These are phyloP conservation scores for Phytophthora capsici DNA, from an alignment of 352 stramenopile genomes.

Conservation along the genomic window DNA sequence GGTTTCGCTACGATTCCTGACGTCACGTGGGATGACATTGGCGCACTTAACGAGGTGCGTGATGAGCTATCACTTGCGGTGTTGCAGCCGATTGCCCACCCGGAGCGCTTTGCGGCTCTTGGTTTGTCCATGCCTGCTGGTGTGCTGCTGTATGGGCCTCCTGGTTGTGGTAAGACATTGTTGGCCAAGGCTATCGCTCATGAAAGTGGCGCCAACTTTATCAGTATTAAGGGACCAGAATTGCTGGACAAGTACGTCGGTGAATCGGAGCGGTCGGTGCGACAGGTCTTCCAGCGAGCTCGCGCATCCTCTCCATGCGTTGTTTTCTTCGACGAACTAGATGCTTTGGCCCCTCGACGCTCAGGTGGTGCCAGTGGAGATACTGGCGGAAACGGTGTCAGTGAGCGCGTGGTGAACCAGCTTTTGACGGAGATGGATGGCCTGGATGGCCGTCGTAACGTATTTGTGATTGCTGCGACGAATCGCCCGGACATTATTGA, in stretches of 20 bases:
- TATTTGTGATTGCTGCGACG: constrained; percentile 68
- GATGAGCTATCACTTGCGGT: constrained; percentile 97
- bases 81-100: constrained; percentile 97
- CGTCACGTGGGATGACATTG: constrained; percentile 98
- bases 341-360: constrained; percentile 95
- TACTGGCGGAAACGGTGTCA: constrained; percentile 88
- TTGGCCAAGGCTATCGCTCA: constrained; percentile 98
- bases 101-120: constrained; percentile 94
- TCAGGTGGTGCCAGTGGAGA: constrained; percentile 70
- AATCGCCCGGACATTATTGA: constrained; percentile 99
- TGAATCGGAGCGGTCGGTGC: constrained; percentile 96
- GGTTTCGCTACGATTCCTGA: constrained; percentile 98
- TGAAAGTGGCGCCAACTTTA: constrained; percentile 99
- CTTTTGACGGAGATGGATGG: constrained; percentile 99
- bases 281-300: constrained; percentile 98
- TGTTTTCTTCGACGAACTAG: constrained; percentile 99
- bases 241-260: constrained; percentile 99
- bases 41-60: constrained; percentile 90
- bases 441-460: constrained; percentile 76
- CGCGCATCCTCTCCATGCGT: constrained; percentile 97
- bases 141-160: constrained; percentile 98
- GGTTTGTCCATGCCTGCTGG: constrained; percentile 97
- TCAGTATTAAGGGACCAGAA: constrained; percentile 98
- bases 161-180: constrained; percentile 99
- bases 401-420: constrained; percentile 97